These are phyloP conservation scores for Cystobasidium tubakii DNA, from an alignment of 768 basidiomycete species.

Conservation along the genomic window DNA sequence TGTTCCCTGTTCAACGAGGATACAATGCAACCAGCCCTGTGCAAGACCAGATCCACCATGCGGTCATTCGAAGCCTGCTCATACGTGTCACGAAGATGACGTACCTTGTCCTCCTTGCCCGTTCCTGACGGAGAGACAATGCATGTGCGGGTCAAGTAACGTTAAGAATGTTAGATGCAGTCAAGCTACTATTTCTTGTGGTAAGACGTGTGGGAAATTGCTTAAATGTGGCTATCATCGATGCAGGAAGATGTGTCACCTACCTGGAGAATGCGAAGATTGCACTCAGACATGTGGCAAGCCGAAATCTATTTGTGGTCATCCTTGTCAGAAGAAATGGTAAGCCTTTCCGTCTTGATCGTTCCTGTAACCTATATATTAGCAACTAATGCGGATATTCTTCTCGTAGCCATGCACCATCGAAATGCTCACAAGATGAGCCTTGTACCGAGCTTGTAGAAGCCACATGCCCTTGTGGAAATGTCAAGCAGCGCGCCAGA, in stretches of 20 bases:
- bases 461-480: conserved; percentile 74
- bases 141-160: conserved; percentile 73
- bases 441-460: conserved; percentile 66
- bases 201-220: conserved; percentile 67
- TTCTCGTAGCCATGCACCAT: conserved; percentile 79
- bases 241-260: conserved; percentile 76
- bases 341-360: no score
- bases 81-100: conserved; percentile 73
- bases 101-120: conserved; percentile 77
- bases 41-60: conserved; percentile 64
- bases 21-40: conserved; percentile 77
- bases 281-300: conserved; percentile 80
- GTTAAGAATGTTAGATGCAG: conserved; percentile 78
- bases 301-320: conserved; percentile 59
- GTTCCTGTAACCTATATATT: no score
- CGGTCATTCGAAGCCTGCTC: conserved; percentile 71
- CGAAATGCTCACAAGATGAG: conserved; percentile 70
- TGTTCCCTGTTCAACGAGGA: conserved; percentile 73
- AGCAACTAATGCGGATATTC: no score
- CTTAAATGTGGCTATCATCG: conserved; percentile 82
- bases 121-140: conserved; percentile 67
- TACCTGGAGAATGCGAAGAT: conserved; percentile 64
- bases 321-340: conserved; percentile 66
- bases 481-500: conserved; percentile 64
- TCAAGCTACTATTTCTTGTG: conserved; percentile 79